Evolutionary conservation across 768 basidiomycete genomes (phyloP), one percentile per base, ranked within the genome.

Genomic region (Pulveroboletus ravenelii): DNA sequence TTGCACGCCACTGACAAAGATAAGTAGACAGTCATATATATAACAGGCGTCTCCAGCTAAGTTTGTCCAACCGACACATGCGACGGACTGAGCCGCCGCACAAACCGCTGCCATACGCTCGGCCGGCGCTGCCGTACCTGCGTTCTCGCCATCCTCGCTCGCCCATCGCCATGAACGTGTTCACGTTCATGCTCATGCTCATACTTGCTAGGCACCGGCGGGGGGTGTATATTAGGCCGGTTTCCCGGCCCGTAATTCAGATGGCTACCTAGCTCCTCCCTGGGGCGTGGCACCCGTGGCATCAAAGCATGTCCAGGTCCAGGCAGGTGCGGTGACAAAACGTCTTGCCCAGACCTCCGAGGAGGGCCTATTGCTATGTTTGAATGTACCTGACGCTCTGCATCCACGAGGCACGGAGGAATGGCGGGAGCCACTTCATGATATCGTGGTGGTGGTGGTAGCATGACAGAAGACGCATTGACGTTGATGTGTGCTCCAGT

Each of bases 91-190:
- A 64, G 62, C 32, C 63, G 61, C 29, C 58, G 52, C 41, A 65
- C 61, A 25, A 64, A 58, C 30, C 58, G 61, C 42, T 52, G 52
- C 62, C 62, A 64, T 10, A 65, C 20, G 2, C 63, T 64, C n/a
- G 58, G 55, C 6, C 55, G 47, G 15, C 62, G 63, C 32, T 62
- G 55, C 5, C 60, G 54, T 17, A 10, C 29, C 25, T 31, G 43
- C 9, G 45, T 42, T 20, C 54, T 47, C 30, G 40, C 13, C 27
- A 6, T 34, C 34, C 51, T 36, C 3, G 34, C 18, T 5, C 29
- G 51, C 10, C 52, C 58, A 10, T 25, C 31, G 7, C 35, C 51
- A 13, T 20, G 10, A 14, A 15, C 43, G 10, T 14, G 29, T 29
- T 31, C 53, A 6, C 9, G 51, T 10, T 49, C 60, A 17, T 48